These are phyloP conservation scores for Candida broadrunensis DNA, from an alignment of 805 yeast species.

Conservation along the genomic window DNA sequence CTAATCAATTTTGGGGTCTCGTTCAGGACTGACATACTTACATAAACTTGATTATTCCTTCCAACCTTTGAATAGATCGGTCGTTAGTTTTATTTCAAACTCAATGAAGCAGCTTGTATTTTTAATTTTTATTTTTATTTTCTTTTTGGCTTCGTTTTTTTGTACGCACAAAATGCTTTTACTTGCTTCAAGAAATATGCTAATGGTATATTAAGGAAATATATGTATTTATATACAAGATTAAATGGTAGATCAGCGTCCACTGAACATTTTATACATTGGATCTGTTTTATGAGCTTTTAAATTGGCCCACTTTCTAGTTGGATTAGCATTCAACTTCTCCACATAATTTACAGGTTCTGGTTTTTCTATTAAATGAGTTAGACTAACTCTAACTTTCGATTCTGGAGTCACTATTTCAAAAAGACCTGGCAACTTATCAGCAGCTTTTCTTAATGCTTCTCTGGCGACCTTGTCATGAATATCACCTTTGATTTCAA, in stretches of 20 bases:
- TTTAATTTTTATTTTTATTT: too few relatives aligned
- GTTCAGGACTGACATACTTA: slow-evolving; percentile 23
- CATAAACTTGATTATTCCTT: too few relatives aligned
- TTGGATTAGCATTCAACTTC: slow-evolving; percentile 56
- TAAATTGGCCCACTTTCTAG: slow-evolving; percentile 58
- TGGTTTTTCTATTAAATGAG: slow-evolving; percentile 47
- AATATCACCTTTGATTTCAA: slow-evolving; percentile 77
- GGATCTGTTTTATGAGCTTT: slow-evolving; percentile 45
- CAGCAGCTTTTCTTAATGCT: slow-evolving; percentile 85
- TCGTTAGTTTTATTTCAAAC: too few relatives aligned
- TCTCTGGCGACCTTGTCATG: slow-evolving; percentile 91
- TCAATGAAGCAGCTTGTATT: too few relatives aligned
- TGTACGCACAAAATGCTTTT: too few relatives aligned
- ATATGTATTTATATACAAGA: neutral
- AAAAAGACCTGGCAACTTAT: slow-evolving; percentile 87
- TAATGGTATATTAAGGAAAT: too few relatives aligned
- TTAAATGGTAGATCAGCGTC: slow-evolving; percentile 40
- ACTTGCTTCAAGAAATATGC: too few relatives aligned
- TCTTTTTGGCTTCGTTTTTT: too few relatives aligned
- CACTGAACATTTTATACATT: slow-evolving; percentile 56
- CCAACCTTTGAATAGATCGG: too few relatives aligned
- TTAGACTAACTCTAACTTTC: slow-evolving; percentile 69
- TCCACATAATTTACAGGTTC: slow-evolving; percentile 52
- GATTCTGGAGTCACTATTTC: slow-evolving; percentile 72
- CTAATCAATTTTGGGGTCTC: slow-evolving; percentile 26